phyloP scores from a whole-genome alignment of 331 rosid genomes.

The Erythrophleum ivorense region DNA sequence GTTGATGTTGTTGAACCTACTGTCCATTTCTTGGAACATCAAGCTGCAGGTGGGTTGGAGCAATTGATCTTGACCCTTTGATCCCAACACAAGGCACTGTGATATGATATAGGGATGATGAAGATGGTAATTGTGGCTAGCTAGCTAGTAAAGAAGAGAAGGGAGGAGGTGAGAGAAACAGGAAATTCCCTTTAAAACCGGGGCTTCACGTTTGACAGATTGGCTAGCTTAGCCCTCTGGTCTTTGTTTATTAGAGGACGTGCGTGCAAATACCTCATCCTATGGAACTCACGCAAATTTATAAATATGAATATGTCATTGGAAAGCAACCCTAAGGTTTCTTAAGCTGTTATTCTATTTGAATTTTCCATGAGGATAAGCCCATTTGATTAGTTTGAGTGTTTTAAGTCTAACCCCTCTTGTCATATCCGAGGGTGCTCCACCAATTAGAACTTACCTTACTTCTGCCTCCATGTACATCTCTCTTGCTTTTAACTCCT shows the following conservation, averaged over 20 bases:
- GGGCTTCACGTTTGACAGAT: conserved; percentile 66
- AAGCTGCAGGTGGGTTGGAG: background rate
- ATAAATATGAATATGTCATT: conserved; percentile 37
- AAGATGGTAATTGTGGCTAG: conserved; percentile 25
- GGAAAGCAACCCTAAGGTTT: conserved; percentile 50
- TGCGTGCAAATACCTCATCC: conserved; percentile 60
- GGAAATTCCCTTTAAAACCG: conserved; percentile 53
- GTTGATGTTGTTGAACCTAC: conserved; percentile 38
- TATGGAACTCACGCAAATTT: conserved; percentile 20
- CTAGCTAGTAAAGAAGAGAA: conserved; percentile 37
- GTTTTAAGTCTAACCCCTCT: conserved; percentile 35
- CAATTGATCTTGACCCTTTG: conserved; percentile 16
- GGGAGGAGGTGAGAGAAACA: conserved; percentile 47
- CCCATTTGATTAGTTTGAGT: conserved; percentile 36
- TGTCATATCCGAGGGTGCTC: conserved; percentile 37
- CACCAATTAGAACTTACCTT: background rate
- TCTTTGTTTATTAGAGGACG: conserved; percentile 64
- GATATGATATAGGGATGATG: background rate
- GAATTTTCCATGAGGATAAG: conserved; percentile 44
- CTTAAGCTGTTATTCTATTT: conserved; percentile 33
- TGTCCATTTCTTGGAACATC: conserved; percentile 51
- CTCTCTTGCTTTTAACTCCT: background rate
- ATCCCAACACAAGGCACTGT: conserved; percentile 12
- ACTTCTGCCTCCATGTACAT: background rate
- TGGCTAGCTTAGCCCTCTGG: conserved; percentile 45